Base-by-base conservation (phyloP, 371 early-diverging fungal species). In the Phascolomyces articulosus region DNA sequence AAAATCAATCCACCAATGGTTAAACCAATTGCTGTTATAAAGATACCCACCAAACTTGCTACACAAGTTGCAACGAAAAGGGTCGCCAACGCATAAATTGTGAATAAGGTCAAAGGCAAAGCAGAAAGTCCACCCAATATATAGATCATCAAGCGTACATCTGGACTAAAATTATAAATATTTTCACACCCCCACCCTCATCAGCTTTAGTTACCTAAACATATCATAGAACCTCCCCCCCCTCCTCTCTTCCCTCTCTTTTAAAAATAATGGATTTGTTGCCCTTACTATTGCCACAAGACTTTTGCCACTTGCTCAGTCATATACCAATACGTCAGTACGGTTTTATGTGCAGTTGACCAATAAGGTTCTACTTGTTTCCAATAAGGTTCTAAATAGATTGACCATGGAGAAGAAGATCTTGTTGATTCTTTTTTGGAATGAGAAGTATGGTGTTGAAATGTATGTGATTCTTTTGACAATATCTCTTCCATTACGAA, bases 211-310 rank as follows among this genome's bases (percentile, higher is more conserved):
- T 44, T 44, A 51, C 51, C 7, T 3, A 51, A 51, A 51, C 11
- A 23, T 4, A 23, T n/a, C 20, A 23, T 23, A 51, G 8, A 8
- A 44, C 16, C 44, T 4, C 16, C 44, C 8, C 8, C 44, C 44
- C 0, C n/a, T 44, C 44, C n/a, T 15, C 4, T 13, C 7, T 38
- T 13, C 38, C n/a, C n/a, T n/a, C n/a, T n/a, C n/a, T n/a, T n/a
- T 3, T 44, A 1, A 15, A 44, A n/a, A 6, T 44, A 6, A 13
- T 13, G 0, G 16, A 13, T 44, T 13, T 44, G 44, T 10, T 24
- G n/a, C n/a, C 51, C 51, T 51, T 51, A 51, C 51, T 51, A 51
- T 51, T 51, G 51, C 51, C 51, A 51, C 26, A 51, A 15, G 13
- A 23, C 51, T 51, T 24, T 51, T 20, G 26, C 51, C 26, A 24